These are phyloP conservation scores for Cardamine chenopodiifolia DNA, from an alignment of 345 rosid genomes.

Conservation along the genomic window DNA sequence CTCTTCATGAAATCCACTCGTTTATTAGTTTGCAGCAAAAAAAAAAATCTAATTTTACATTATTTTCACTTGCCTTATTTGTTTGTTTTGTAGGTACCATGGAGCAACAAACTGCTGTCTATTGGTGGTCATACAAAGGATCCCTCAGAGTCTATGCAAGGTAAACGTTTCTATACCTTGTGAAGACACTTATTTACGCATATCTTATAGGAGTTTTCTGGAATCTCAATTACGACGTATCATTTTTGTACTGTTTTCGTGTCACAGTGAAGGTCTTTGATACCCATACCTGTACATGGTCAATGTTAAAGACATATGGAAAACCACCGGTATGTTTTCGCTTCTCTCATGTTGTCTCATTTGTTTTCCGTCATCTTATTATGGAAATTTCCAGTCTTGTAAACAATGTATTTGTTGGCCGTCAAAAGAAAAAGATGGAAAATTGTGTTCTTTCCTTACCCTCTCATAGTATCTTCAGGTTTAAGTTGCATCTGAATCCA, in stretches of 20 bases:
- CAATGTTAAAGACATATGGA: constrained; percentile 89
- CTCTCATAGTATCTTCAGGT: constrained; percentile 1
- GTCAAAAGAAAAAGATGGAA: background rate
- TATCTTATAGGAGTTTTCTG: constrained; percentile 21
- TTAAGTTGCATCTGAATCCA: constrained; percentile 15
- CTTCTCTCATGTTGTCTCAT: constrained; percentile 26
- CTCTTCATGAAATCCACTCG: constrained; percentile 34
- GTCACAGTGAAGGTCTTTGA: constrained; percentile 86
- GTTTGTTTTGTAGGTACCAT: constrained; percentile 64
- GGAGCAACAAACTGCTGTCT: constrained; percentile 91
- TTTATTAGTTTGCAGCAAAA: constrained; percentile 30
- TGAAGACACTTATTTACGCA: background rate
- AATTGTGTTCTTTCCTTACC: constrained; percentile 11
- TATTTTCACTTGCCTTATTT: constrained; percentile 28
- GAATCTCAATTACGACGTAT: constrained; percentile 10
- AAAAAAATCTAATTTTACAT: constrained; percentile 27
- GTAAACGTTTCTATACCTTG: constrained; percentile 44
- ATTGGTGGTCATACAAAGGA: constrained; percentile 94
- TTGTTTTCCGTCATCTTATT: constrained; percentile 15
- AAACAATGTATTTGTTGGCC: background rate
- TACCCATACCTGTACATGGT: constrained; percentile 77
- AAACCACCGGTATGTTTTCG: constrained; percentile 84
- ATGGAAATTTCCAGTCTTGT: constrained; percentile 27
- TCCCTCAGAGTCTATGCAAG: constrained; percentile 86
- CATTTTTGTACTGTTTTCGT: constrained; percentile 28